phyloP scores from a whole-genome alignment of 352 stramenopile genomes.

The Phytopythium kandeliae region DNA sequence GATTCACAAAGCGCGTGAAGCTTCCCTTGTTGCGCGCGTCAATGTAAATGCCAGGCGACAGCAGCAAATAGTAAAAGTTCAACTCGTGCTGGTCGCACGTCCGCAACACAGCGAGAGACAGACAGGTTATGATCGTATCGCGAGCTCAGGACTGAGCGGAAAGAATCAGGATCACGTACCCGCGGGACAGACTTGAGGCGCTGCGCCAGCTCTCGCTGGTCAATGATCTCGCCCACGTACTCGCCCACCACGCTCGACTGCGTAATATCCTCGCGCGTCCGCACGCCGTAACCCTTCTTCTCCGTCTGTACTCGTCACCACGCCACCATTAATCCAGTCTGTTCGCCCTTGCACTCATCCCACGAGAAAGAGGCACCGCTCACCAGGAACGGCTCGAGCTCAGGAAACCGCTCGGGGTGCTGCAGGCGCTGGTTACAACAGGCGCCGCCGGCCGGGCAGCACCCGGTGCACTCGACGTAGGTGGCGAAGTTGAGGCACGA shows the following conservation, averaged over 20 bases:
- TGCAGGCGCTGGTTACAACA: slow-evolving; percentile 80
- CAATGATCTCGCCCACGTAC: slow-evolving; percentile 91
- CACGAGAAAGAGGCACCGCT: neutral
- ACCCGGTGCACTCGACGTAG: slow-evolving; percentile 68
- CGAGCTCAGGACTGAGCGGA: too few species aligned
- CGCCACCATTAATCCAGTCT: neutral
- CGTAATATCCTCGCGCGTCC: slow-evolving; percentile 51
- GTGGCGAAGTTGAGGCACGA: slow-evolving; percentile 87
- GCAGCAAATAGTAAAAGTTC: slow-evolving; percentile 85
- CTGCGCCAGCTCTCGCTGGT: slow-evolving; percentile 70
- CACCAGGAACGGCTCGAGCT: slow-evolving; percentile 67
- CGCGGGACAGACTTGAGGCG: slow-evolving; percentile 54
- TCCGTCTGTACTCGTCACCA: slow-evolving; percentile 47
- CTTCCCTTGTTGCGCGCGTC: slow-evolving; percentile 87
- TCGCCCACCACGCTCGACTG: slow-evolving; percentile 77
- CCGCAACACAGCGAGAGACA: neutral
- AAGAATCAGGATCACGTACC: slow-evolving; percentile 22
- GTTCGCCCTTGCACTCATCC: neutral
- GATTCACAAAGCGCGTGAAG: slow-evolving; percentile 96
- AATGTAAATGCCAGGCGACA: slow-evolving; percentile 85
- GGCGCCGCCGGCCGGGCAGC: slow-evolving; percentile 37
- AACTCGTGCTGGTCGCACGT: slow-evolving; percentile 45
- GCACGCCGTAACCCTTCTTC: slow-evolving; percentile 84
- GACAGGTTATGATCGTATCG: too few species aligned
- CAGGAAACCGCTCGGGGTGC: slow-evolving; percentile 52